These are phyloP conservation scores for Pseudogymnoascus sp. DNA, from an alignment of 2,329 filamentous ascomycete genomes.

Conservation along the genomic window DNA sequence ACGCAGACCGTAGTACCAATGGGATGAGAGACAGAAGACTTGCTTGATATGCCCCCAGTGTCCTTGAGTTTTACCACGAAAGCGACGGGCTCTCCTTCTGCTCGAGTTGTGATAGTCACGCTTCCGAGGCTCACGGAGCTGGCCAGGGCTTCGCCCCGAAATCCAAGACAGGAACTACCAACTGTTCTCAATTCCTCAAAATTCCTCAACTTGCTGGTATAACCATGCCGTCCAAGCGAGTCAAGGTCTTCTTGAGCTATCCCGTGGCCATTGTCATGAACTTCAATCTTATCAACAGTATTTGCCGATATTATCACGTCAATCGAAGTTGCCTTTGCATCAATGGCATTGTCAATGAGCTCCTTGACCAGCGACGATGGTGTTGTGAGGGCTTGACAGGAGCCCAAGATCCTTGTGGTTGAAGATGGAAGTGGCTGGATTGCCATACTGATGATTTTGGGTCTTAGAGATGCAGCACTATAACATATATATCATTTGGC, in stretches of 20 bases:
- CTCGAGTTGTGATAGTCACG: constrained; percentile 55
- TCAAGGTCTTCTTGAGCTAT: constrained; percentile 55
- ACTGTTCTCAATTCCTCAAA: constrained; percentile 52
- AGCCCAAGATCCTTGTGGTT: constrained; percentile 49
- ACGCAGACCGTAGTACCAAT: constrained; percentile 62
- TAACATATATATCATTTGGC: neutral
- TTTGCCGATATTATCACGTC: constrained; percentile 57
- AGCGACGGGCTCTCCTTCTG: constrained; percentile 51
- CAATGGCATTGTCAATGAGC: constrained; percentile 68
- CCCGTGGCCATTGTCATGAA: constrained; percentile 66
- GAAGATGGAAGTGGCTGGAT: constrained; percentile 40
- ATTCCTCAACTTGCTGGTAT: constrained; percentile 65
- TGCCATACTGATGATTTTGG: constrained; percentile 20
- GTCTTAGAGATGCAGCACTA: neutral
- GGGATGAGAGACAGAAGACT: constrained; percentile 39
- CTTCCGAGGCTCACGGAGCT: constrained; percentile 52
- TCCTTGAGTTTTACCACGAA: constrained; percentile 37
- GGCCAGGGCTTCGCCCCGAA: constrained; percentile 66
- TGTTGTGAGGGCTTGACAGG: constrained; percentile 51
- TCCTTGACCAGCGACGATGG: constrained; percentile 62
- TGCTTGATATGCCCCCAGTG: constrained; percentile 31
- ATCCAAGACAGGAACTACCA: constrained; percentile 58
- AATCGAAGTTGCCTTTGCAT: constrained; percentile 59
- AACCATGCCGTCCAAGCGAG: constrained; percentile 53
- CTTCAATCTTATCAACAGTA: constrained; percentile 59